Evolutionary conservation across 1,284 basidiomycete genomes (phyloP).

Genomic region (Ceratobasidium sp.): DNA sequence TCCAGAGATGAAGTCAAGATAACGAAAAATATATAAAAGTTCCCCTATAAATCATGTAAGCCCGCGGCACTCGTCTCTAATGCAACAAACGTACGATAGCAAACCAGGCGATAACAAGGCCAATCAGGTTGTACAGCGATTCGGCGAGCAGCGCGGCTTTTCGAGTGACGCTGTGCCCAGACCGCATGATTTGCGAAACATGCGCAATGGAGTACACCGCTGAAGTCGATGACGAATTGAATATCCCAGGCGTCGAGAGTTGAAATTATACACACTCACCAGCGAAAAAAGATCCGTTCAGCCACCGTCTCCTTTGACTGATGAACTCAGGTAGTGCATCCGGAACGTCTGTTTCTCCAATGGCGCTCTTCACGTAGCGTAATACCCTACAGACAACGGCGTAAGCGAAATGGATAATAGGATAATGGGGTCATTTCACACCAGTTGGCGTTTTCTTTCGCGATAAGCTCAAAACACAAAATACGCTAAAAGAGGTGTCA

Average conservation of each 20-base stretch:
- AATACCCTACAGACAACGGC: conserved; percentile 74
- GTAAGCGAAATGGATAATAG: background rate
- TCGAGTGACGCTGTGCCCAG: conserved; percentile 84
- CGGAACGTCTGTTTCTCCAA: conserved; percentile 97
- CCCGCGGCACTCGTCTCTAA: background rate
- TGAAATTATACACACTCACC: conserved; percentile 58
- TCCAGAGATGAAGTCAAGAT: conserved; percentile 92
- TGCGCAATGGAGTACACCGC: conserved; percentile 61
- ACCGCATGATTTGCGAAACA: conserved; percentile 84
- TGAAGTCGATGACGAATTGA: conserved; percentile 51
- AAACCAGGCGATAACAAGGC: conserved; percentile 94
- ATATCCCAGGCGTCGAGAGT: background rate
- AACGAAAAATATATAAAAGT: conserved; percentile 97
- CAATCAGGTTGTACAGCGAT: conserved; percentile 89
- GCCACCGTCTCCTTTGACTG: conserved; percentile 90
- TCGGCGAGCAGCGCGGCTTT: conserved; percentile 84
- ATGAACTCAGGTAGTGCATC: conserved; percentile 96
- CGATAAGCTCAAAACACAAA: conserved; percentile 95
- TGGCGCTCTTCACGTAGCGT: conserved; percentile 95
- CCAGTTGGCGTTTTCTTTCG: conserved; percentile 91
- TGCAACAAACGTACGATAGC: conserved; percentile 71
- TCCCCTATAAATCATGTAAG: conserved; percentile 68
- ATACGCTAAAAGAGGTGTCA: conserved; percentile 76
- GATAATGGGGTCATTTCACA: conserved; percentile 53
- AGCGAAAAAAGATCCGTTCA: conserved; percentile 97